These are phyloP conservation scores for Alternaria metachromatica DNA, from an alignment of 2,329 filamentous ascomycete genomes.

Conservation along the genomic window DNA sequence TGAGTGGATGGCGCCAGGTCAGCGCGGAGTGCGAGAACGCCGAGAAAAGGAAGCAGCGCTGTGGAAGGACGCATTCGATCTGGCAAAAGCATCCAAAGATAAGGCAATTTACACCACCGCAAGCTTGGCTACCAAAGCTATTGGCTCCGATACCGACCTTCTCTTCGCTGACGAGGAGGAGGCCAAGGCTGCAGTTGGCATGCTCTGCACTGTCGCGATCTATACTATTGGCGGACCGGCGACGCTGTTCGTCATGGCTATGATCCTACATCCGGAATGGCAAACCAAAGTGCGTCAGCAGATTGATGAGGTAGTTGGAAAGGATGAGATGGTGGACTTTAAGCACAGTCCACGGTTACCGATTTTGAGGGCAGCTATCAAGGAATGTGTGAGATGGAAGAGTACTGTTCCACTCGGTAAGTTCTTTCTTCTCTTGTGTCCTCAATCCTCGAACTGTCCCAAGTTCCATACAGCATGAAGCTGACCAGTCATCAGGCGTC, in stretches of 20 bases:
- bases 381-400: not conserved
- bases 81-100: not conserved
- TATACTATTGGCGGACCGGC: not conserved
- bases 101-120: not conserved
- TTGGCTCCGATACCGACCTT: not conserved
- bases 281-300: not conserved
- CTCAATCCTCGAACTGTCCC: fast-evolving
- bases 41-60: not conserved
- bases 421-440: not conserved
- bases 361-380: not conserved
- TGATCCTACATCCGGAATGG: not conserved
- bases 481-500: not conserved
- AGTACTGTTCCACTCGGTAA: not conserved
- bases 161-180: not conserved
- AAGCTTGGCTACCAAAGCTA: not conserved
- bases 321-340: not conserved
- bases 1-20: not conserved
- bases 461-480: not conserved
- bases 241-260: not conserved
- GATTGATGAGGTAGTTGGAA: not conserved
- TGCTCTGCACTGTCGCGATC: not conserved
- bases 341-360: not conserved
- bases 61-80: not conserved
- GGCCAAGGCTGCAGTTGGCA: not conserved
- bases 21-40: not conserved